Evolutionary conservation across 2,329 filamentous ascomycete species (phyloP).

Genomic region (Phaeoacremonium minimum): DNA sequence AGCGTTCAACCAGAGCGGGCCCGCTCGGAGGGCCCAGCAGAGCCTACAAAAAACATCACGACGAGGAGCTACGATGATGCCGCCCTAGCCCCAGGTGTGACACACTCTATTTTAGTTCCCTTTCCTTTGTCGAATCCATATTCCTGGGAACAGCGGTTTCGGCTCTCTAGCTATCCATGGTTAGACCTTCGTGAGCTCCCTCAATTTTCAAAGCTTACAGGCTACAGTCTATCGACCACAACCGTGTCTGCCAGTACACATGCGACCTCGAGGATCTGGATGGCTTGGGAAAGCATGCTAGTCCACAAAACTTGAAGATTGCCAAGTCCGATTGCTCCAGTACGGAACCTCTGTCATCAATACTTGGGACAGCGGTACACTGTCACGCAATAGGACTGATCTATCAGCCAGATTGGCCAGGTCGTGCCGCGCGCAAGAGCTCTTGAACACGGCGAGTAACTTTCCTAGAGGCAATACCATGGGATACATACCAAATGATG

Average conservation of each 20-base stretch:
- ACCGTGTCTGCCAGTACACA: background rate
- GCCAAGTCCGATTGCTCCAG: background rate
- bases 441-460: background rate
- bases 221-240: background rate
- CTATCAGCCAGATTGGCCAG: background rate
- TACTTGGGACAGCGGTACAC: background rate
- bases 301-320: background rate
- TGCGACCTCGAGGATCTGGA: background rate
- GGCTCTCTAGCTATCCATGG: background rate
- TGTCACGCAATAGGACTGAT: background rate
- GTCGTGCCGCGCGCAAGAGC: background rate
- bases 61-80: background rate
- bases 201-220: background rate
- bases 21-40: background rate
- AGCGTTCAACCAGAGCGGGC: background rate
- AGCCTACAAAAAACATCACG: background rate
- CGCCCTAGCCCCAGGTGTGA: background rate
- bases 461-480: conserved; percentile 4
- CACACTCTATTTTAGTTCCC: background rate
- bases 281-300: background rate
- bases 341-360: background rate
- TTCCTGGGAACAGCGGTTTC: background rate
- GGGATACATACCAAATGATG: too few relatives aligned
- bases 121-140: background rate
- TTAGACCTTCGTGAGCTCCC: background rate